Conservation (phyloP, 2,329 filamentous ascomycete genomes). For the Didymella pomorum region DNA sequence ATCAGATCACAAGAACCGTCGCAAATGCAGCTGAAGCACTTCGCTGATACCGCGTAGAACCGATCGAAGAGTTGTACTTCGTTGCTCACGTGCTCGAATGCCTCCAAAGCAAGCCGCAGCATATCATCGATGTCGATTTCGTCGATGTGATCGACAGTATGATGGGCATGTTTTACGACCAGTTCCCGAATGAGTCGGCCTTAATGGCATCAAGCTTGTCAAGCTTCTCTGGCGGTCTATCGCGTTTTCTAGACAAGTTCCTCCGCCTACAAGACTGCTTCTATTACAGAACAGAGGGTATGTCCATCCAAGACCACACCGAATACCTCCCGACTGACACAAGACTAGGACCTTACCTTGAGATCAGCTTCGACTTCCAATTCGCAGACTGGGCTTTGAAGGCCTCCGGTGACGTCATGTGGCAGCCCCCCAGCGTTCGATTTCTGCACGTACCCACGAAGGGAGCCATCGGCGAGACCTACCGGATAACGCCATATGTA, state of each 20-base stretch:
- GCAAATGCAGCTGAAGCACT: no score
- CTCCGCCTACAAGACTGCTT: slow-evolving; percentile 48
- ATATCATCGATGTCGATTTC: slow-evolving; percentile 34
- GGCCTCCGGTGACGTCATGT: slow-evolving; percentile 31
- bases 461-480: slow-evolving; percentile 26
- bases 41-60: slow-evolving; percentile 13
- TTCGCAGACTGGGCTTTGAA: slow-evolving; percentile 14
- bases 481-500: slow-evolving; percentile 31
- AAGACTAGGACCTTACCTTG: slow-evolving; percentile 20
- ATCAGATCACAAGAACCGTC: no score
- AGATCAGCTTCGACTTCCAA: slow-evolving; percentile 24
- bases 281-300: slow-evolving; percentile 18
- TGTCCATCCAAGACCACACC: no score
- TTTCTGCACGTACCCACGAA: slow-evolving; percentile 28
- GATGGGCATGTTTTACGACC: slow-evolving; percentile 34
- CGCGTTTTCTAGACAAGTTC: slow-evolving; percentile 41
- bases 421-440: slow-evolving; percentile 32
- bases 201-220: slow-evolving; percentile 34
- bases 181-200: slow-evolving; percentile 5
- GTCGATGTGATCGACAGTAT: slow-evolving; percentile 37
- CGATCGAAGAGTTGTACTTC: slow-evolving; percentile 16
- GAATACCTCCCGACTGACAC: no score
- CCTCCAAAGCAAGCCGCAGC: slow-evolving; percentile 10
- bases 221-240: slow-evolving; percentile 33
- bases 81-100: slow-evolving; percentile 24